Conservation (phyloP, 495 filamentous ascomycete species). For the Penicillium odoratum region DNA sequence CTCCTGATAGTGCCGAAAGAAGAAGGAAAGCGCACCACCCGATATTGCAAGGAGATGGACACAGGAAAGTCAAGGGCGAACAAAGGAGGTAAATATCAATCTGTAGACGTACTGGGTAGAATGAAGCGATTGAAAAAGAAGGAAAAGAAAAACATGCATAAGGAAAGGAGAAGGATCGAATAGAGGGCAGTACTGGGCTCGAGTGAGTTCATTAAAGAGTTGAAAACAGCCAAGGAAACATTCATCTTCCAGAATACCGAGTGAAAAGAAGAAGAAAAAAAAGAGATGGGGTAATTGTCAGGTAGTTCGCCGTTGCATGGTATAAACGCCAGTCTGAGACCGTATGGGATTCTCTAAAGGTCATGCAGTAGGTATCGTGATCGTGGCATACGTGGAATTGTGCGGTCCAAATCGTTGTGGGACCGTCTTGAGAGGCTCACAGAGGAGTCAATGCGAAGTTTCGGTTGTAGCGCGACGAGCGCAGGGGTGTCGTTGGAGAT, state of each 20-base stretch:
- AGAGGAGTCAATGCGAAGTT: constrained; percentile 18
- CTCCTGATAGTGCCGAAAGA: constrained; percentile 18
- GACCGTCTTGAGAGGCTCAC: constrained; percentile 20
- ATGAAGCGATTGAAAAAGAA: not conserved
- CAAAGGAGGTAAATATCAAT: constrained; percentile 3
- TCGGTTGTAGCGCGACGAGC: constrained; percentile 8
- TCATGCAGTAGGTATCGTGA: constrained; percentile 51
- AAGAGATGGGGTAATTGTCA: constrained; percentile 21
- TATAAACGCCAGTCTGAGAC: constrained; percentile 48
- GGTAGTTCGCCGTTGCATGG: constrained; percentile 38
- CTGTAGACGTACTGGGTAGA: not conserved
- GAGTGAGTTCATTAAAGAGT: constrained; percentile 9
- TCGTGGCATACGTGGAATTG: constrained; percentile 45
- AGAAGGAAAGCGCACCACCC: constrained; percentile 17
- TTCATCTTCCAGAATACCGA: constrained; percentile 11
- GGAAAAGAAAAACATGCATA: not conserved
- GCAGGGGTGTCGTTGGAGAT: constrained; percentile 4
- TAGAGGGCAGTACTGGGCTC: not conserved
- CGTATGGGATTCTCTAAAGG: constrained; percentile 40
- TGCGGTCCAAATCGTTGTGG: constrained; percentile 30
- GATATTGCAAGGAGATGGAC: constrained; percentile 20
- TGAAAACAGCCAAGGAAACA: constrained; percentile 6
- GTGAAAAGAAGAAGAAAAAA: constrained; percentile 16
- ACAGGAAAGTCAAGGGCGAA: constrained; percentile 18
- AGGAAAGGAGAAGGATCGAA: constrained; percentile 16